Evolutionary conservation across 2,329 filamentous ascomycete species (phyloP).

Genomic region (Biscogniauxia sp.): DNA sequence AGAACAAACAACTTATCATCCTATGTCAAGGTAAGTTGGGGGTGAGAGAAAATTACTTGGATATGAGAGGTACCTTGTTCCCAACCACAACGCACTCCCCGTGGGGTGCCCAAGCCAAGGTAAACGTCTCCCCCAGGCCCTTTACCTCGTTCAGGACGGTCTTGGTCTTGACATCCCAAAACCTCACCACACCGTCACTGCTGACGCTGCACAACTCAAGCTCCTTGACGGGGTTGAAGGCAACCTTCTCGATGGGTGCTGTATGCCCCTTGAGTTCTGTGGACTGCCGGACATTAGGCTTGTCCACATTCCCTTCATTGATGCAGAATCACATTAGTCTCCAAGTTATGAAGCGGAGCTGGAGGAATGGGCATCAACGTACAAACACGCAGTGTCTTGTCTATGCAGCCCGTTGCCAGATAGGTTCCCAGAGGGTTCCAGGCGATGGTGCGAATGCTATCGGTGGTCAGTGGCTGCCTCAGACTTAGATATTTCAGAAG

Average conservation of each 20-base stretch:
- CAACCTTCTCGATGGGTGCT: constrained; percentile 68
- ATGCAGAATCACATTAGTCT: background rate
- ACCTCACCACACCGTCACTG: constrained; percentile 69
- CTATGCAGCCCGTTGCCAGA: constrained; percentile 75
- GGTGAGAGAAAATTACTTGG: background rate
- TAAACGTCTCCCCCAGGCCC: constrained; percentile 65
- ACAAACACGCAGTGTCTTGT: constrained; percentile 73
- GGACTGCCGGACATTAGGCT: constrained; percentile 68
- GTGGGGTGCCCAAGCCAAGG: constrained; percentile 71
- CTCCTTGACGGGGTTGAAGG: constrained; percentile 75
- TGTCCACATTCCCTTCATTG: constrained; percentile 69
- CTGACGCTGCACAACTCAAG: constrained; percentile 74
- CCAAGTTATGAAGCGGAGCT: background rate
- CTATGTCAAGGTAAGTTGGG: constrained; percentile 35
- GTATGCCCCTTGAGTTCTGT: constrained; percentile 71
- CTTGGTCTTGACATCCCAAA: constrained; percentile 79
- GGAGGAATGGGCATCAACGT: constrained; percentile 29
- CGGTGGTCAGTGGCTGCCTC: constrained; percentile 9
- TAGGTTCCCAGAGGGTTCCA: constrained; percentile 87
- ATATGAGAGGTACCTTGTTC: constrained; percentile 55
- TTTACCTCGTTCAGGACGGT: constrained; percentile 68
- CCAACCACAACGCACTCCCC: constrained; percentile 69
- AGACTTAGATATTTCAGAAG: background rate
- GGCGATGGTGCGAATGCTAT: constrained; percentile 72
- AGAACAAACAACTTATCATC: constrained; percentile 62